Percentiles rank a stretch among this genome's conserved stretches.
phyloP scores from a whole-genome alignment of 1,284 basidiomycete species.

The Cutaneotrichosporon cavernicola region DNA sequence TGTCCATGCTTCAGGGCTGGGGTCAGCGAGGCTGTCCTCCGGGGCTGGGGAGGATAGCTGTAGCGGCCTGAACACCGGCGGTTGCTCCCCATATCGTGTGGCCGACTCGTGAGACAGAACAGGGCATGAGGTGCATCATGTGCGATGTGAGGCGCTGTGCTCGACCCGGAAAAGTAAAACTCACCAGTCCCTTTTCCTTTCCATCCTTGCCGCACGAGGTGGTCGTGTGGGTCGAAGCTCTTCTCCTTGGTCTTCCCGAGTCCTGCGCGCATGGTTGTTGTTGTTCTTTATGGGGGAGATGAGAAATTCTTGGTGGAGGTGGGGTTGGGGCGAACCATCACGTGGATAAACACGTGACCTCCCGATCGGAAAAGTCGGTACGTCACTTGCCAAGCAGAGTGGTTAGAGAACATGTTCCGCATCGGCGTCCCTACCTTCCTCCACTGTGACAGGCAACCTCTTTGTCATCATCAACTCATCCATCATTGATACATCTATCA shows the following conservation, averaged over 20 bases:
- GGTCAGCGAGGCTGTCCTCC: background rate
- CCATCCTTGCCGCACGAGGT: conserved; percentile 83
- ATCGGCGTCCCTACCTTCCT: too few species aligned
- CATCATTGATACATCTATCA: background rate
- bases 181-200: conserved; percentile 67
- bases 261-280: conserved; percentile 4
- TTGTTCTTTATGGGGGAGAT: conserved; percentile 1
- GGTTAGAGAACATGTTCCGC: too few species aligned
- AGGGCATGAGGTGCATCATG: too few species aligned
- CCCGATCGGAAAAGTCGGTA: too few species aligned
- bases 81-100: background rate
- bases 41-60: too few species aligned
- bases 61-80: too few species aligned
- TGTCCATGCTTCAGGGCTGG: conserved; percentile 53
- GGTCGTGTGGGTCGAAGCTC: conserved; percentile 68
- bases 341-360: background rate
- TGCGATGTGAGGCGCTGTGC: background rate
- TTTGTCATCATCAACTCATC: background rate
- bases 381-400: too few species aligned
- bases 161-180: conserved; percentile 14
- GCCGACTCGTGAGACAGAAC: too few species aligned
- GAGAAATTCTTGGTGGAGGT: conserved; percentile 4
- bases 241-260: conserved; percentile 54
- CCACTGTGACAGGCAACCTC: background rate
- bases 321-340: background rate